Conservation (phyloP, 2,329 filamentous ascomycete genomes). For the Paraphaeosphaeria sporulosa region DNA sequence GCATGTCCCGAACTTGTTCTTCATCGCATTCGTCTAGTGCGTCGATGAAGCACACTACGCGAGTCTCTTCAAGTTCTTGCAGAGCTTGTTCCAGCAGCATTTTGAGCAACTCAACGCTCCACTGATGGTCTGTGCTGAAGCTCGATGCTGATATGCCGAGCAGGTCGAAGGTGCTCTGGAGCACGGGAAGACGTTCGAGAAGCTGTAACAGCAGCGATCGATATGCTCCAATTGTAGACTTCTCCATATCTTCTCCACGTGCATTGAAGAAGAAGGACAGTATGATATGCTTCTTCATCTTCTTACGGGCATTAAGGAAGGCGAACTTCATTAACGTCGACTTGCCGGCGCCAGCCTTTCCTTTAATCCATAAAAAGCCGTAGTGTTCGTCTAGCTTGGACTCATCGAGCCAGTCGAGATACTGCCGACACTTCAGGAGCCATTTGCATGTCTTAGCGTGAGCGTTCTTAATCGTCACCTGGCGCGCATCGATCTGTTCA, state of each 20-base stretch:
- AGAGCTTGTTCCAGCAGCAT: slow-evolving; percentile 23
- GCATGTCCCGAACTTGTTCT: slow-evolving; percentile 51
- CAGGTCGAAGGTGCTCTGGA: slow-evolving; percentile 13
- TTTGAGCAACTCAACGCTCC: slow-evolving; percentile 17
- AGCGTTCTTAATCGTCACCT: slow-evolving; percentile 43
- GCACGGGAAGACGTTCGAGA: slow-evolving; percentile 16
- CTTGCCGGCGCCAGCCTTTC: slow-evolving; percentile 43
- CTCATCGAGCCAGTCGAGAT: slow-evolving; percentile 48
- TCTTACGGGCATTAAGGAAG: slow-evolving; percentile 16
- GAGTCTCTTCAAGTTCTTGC: slow-evolving; percentile 11
- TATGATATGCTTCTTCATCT: slow-evolving; percentile 5
- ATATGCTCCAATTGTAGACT: slow-evolving; percentile 23
- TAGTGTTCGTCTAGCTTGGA: slow-evolving; percentile 32
- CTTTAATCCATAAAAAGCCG: slow-evolving; percentile 57
- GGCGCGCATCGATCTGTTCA: slow-evolving; percentile 47
- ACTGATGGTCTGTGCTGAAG: slow-evolving; percentile 7
- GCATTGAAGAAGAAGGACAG: slow-evolving; percentile 29
- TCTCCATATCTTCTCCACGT: slow-evolving; percentile 22
- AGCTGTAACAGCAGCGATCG: slow-evolving; percentile 29
- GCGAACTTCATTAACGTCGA: slow-evolving; percentile 50
- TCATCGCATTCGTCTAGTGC: slow-evolving; percentile 59
- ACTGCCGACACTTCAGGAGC: slow-evolving; percentile 46
- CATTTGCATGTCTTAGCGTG: slow-evolving; percentile 50
- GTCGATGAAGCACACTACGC: slow-evolving; percentile 40
- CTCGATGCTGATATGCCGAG: slow-evolving; percentile 11